These are phyloP conservation scores for Carex kokanica DNA, from an alignment of 176 grass and related monocot genomes.

Conservation along the genomic window DNA sequence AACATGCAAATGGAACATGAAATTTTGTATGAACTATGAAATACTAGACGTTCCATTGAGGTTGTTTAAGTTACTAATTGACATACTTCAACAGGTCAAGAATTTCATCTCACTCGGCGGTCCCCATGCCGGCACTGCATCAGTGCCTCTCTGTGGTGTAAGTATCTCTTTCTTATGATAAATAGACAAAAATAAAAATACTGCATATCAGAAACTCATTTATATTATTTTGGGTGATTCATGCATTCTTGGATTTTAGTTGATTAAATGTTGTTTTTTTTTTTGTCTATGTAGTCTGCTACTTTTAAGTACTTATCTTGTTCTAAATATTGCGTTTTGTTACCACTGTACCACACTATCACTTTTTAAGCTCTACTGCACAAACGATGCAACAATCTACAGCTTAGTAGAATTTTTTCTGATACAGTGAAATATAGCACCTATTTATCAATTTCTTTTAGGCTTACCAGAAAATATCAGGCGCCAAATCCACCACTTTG, in stretches of 20 bases:
- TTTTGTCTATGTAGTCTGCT: constrained; percentile 36
- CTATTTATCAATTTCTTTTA: not conserved
- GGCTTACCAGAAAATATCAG: not conserved
- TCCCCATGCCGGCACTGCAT: constrained; percentile 97
- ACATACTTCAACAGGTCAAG: constrained; percentile 60
- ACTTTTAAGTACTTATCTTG: constrained; percentile 4
- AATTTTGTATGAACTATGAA: not conserved
- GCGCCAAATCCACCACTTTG: not conserved
- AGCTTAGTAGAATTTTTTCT: not conserved
- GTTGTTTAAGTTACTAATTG: constrained; percentile 3
- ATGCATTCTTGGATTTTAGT: not conserved
- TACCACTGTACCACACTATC: not conserved
- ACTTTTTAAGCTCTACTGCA: not conserved
- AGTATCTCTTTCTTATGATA: constrained; percentile 23
- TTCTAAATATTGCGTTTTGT: not conserved
- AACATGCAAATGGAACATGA: not conserved
- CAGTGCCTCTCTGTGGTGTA: constrained; percentile 94
- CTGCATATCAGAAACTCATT: not conserved
- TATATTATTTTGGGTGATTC: not conserved
- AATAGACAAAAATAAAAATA: not conserved
- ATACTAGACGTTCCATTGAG: not conserved
- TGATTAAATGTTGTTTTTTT: not conserved
- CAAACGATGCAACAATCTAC: not conserved
- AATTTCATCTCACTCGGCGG: constrained; percentile 94
- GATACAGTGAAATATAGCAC: not conserved